These are phyloP conservation scores for Ogataea polymorpha DNA, from an alignment of 805 yeast genomes.

Conservation along the genomic window DNA sequence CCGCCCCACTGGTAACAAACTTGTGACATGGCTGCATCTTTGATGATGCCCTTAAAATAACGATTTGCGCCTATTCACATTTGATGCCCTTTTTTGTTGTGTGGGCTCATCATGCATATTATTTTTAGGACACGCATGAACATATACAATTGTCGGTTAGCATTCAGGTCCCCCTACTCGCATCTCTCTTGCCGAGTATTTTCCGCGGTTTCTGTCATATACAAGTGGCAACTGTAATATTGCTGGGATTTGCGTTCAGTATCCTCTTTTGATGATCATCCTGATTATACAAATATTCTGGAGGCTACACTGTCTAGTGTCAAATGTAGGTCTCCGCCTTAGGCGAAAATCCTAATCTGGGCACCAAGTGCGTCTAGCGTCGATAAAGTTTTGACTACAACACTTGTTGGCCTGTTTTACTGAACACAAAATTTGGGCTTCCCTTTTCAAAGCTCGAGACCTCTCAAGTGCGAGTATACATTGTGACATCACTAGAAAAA, in stretches of 20 bases:
- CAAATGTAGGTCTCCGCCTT: not conserved
- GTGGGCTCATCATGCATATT: not conserved
- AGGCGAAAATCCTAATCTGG: not conserved
- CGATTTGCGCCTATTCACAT: not conserved
- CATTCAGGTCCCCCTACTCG: not conserved
- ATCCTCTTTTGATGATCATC: no score
- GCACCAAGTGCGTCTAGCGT: not conserved
- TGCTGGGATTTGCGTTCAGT: no score
- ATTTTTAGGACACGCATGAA: not conserved
- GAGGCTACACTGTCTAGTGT: not conserved
- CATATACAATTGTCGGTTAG: not conserved
- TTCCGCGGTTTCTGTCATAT: not conserved
- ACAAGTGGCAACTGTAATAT: no score
- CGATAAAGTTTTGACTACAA: not conserved
- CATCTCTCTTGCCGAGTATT: not conserved
- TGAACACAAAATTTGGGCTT: no score
- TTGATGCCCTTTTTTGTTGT: not conserved
- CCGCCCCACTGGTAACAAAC: not conserved
- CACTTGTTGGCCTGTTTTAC: no score
- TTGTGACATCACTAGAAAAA: no score
- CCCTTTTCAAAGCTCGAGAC: no score
- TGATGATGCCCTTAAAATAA: not conserved
- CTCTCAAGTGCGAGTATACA: not conserved
- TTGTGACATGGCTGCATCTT: not conserved
- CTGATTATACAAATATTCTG: no score